phyloP scores from a whole-genome alignment of 345 rosid genomes.

The Trapa incisa region DNA sequence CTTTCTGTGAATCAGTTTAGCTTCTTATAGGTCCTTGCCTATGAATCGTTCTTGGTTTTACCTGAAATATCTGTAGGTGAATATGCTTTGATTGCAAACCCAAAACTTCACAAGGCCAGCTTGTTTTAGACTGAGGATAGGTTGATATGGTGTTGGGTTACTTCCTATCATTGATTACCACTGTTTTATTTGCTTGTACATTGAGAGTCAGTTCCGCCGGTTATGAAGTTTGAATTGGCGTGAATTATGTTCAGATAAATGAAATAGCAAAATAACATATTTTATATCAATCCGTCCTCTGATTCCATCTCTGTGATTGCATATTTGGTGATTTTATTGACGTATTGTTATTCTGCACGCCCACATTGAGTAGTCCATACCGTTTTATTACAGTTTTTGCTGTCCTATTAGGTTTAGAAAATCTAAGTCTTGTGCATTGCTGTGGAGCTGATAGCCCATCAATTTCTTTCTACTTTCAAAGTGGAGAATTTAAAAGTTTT shows the following conservation, averaged over 20 bases:
- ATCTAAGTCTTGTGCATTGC: not conserved
- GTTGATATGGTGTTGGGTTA: not conserved
- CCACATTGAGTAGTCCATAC: not conserved
- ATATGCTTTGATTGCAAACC: not conserved
- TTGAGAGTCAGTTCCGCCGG: not conserved
- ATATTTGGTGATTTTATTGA: not conserved
- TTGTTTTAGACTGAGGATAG: not conserved
- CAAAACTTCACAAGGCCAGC: not conserved
- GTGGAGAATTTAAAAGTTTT: not conserved
- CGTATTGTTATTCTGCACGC: not conserved
- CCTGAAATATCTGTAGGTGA: not conserved
- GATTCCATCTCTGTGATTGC: not conserved
- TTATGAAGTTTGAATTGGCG: not conserved
- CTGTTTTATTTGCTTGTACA: not conserved
- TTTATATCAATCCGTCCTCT: not conserved
- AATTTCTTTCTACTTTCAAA: not conserved
- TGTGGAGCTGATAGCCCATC: not conserved
- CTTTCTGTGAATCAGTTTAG: conserved; percentile 2
- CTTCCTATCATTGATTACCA: not conserved
- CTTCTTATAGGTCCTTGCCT: not conserved
- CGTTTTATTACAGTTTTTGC: not conserved
- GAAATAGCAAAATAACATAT: not conserved
- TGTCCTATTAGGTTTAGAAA: not conserved
- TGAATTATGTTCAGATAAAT: not conserved
- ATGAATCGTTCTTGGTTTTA: not conserved